A percentile compares a stretch with the other conserved stretches of the same genome.
phyloP scores from a whole-genome alignment of 1,284 basidiomycete species.

The Chiua sp. region DNA sequence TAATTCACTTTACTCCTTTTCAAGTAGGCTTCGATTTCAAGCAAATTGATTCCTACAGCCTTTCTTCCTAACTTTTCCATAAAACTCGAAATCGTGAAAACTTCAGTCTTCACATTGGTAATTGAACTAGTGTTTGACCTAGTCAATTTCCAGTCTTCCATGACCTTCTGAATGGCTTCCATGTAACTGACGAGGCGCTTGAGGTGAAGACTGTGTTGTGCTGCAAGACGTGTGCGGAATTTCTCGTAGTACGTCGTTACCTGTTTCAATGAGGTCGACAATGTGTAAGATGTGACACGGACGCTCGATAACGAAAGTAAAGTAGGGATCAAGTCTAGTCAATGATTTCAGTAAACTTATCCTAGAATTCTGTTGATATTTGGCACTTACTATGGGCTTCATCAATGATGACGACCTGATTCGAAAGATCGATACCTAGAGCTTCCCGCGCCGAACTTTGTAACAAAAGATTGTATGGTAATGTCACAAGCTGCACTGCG shows the following conservation, averaged over 20 bases:
- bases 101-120: conserved; percentile 46
- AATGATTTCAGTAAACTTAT: conserved; percentile 1
- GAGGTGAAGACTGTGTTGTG: conserved; percentile 80
- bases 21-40: conserved; percentile 86
- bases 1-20: conserved; percentile 80
- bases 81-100: conserved; percentile 71
- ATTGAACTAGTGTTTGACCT: conserved; percentile 26
- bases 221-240: conserved; percentile 79
- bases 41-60: conserved; percentile 76
- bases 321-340: conserved; percentile 83
- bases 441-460: conserved; percentile 87
- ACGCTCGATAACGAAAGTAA: conserved; percentile 87
- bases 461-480: conserved; percentile 94
- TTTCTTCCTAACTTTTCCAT: conserved; percentile 70
- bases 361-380: neutral
- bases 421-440: conserved; percentile 81
- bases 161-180: conserved; percentile 66
- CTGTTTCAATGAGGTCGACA: conserved; percentile 76
- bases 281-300: conserved; percentile 62
- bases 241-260: conserved; percentile 80
- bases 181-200: conserved; percentile 80
- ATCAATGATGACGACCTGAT: conserved; percentile 91
- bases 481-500: conserved; percentile 73
- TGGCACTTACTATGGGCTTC: conserved; percentile 90
- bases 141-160: conserved; percentile 49